Evolutionary conservation across 208 protist species (phyloP).

Genomic region (Acanthamoeba royreba): DNA sequence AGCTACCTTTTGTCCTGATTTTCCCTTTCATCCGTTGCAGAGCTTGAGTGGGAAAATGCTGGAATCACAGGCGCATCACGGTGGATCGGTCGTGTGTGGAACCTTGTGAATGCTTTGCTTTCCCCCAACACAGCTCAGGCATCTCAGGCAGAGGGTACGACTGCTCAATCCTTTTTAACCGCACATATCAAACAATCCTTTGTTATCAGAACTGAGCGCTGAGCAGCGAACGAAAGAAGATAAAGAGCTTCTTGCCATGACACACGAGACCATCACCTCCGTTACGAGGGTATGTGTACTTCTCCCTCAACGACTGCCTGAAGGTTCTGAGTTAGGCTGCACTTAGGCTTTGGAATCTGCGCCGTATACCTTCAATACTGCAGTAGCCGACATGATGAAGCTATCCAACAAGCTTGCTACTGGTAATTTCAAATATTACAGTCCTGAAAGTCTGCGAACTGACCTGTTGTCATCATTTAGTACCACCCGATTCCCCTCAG

Average conservation of each 20-base stretch:
- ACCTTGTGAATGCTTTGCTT: background rate
- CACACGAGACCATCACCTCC: background rate
- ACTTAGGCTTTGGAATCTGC: background rate
- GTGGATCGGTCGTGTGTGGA: slow-evolving; percentile 40
- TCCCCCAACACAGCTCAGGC: background rate
- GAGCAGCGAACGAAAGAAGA: slow-evolving; percentile 29
- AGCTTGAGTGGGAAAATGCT: slow-evolving; percentile 64
- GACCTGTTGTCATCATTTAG: no score
- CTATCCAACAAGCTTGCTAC: slow-evolving; percentile 57
- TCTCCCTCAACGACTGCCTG: background rate
- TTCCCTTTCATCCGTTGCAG: background rate
- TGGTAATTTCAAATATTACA: no score
- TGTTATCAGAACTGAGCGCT: slow-evolving; percentile 32
- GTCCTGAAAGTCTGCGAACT: no score
- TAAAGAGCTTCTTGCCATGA: background rate
- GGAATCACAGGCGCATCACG: slow-evolving; percentile 52
- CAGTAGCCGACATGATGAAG: slow-evolving; percentile 60
- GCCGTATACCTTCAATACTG: slow-evolving; percentile 60
- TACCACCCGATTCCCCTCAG: background rate
- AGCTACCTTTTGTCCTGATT: background rate
- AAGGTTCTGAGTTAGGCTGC: background rate
- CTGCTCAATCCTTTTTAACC: no score
- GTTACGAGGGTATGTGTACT: background rate
- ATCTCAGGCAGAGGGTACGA: background rate
- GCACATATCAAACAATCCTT: no score